Evolutionary conservation across 352 stramenopile species (phyloP).

Genomic region (Pythium coloratum): DNA sequence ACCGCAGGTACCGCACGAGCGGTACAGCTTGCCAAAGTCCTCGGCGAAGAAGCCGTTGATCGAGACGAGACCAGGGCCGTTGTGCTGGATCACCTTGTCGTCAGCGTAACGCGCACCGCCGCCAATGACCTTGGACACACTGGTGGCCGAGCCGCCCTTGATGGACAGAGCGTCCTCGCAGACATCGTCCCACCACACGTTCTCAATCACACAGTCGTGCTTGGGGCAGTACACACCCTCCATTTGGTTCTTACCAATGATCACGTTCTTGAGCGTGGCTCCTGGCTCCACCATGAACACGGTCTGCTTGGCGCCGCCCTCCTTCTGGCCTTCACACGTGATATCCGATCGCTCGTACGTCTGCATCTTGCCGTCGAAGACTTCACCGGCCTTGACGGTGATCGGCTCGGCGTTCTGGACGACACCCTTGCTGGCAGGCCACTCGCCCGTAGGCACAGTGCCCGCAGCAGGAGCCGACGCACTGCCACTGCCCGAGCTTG

Average conservation of each 20-base stretch:
- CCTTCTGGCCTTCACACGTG: slow-evolving; percentile 23
- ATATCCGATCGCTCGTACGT: slow-evolving; percentile 33
- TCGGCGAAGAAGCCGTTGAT: slow-evolving; percentile 48
- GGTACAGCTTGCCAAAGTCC: slow-evolving; percentile 49
- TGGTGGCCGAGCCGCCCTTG: slow-evolving; percentile 41
- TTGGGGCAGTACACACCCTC: slow-evolving; percentile 31
- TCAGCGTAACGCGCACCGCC: slow-evolving; percentile 42
- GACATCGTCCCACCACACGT: slow-evolving; percentile 55
- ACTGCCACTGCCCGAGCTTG: too few species aligned
- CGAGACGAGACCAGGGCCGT: slow-evolving; percentile 38
- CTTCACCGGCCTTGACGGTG: slow-evolving; percentile 21
- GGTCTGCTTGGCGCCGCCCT: slow-evolving; percentile 7
- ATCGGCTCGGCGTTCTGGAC: slow-evolving; percentile 19
- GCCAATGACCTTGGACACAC: slow-evolving; percentile 34
- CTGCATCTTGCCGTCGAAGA: slow-evolving; percentile 41
- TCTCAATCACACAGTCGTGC: slow-evolving; percentile 45
- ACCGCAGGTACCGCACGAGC: slow-evolving; percentile 44
- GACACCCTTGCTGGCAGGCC: slow-evolving; percentile 26
- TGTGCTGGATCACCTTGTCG: slow-evolving; percentile 58
- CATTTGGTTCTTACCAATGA: slow-evolving; percentile 35
- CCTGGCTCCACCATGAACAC: slow-evolving; percentile 33
- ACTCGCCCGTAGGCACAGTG: slow-evolving; percentile 25
- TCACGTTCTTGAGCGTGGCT: slow-evolving; percentile 35
- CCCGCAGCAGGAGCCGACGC: too few species aligned
- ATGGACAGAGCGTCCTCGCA: slow-evolving; percentile 48